Evolutionary conservation across 768 basidiomycete species (phyloP).

Genomic region (Mrakia blollopis): DNA sequence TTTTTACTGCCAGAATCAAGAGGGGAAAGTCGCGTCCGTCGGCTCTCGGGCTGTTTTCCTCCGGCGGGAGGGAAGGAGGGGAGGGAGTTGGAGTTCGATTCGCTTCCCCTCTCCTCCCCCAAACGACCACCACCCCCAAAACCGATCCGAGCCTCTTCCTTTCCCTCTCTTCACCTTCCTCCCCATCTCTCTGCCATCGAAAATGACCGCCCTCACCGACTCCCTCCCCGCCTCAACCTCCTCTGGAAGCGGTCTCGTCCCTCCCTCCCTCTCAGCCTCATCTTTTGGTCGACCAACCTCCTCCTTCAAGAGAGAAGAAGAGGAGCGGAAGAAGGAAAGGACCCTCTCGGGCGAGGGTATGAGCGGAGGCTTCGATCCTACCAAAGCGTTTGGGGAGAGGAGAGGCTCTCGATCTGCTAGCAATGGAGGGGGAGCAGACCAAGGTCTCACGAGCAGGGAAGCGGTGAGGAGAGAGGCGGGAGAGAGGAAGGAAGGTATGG

Average conservation of each 20-base stretch:
- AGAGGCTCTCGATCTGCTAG: background rate
- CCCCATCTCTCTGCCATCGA: no score
- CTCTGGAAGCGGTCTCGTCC: background rate
- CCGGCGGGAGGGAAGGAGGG: no score
- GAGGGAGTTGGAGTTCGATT: no score
- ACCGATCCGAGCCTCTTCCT: no score
- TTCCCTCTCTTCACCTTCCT: no score
- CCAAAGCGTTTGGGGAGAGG: constrained; percentile 4
- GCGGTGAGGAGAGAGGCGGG: background rate
- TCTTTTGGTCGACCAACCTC: background rate
- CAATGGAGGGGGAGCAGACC: background rate
- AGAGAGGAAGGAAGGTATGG: background rate
- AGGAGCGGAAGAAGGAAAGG: background rate
- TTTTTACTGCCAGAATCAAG: no score
- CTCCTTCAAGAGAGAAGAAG: background rate
- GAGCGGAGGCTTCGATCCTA: background rate
- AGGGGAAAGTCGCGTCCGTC: no score
- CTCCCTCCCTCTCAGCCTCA: background rate
- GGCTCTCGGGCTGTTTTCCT: no score
- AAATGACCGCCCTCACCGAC: background rate
- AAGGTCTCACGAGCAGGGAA: background rate
- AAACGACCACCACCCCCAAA: no score
- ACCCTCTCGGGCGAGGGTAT: background rate
- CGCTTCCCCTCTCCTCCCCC: no score
- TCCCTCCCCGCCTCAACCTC: background rate